phyloP scores from a whole-genome alignment of 306 rosid genomes.

The Rosa chinensis region DNA sequence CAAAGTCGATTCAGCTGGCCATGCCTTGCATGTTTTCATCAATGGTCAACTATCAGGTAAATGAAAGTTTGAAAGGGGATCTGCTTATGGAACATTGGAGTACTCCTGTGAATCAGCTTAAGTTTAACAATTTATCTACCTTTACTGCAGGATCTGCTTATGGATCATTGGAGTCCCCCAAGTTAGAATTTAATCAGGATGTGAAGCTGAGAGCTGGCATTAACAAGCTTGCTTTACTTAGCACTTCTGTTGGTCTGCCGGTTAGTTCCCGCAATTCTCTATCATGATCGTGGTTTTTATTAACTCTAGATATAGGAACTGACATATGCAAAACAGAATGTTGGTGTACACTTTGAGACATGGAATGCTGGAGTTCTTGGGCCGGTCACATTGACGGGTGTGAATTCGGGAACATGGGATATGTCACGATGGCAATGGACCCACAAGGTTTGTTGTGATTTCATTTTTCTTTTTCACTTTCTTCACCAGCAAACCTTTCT shows the following conservation, averaged over 20 bases:
- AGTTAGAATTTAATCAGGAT: constrained; percentile 56
- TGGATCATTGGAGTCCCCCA: constrained; percentile 56
- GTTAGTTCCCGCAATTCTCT: constrained; percentile 48
- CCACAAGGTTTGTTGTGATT: constrained; percentile 64
- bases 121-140: constrained; percentile 21
- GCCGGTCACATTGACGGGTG: constrained; percentile 76
- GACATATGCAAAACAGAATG: constrained; percentile 55
- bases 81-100: neutral
- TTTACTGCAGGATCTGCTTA: constrained; percentile 65
- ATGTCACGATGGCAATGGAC: constrained; percentile 83
- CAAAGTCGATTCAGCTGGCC: constrained; percentile 83
- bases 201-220: constrained; percentile 69
- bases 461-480: neutral
- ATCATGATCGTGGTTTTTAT: constrained; percentile 4
- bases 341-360: constrained; percentile 72
- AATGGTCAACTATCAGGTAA: constrained; percentile 87
- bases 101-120: constrained; percentile 13
- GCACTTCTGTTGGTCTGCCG: constrained; percentile 84
- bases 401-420: constrained; percentile 86
- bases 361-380: constrained; percentile 97
- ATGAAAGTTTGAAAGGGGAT: constrained; percentile 23
- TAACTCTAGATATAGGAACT: neutral
- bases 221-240: constrained; percentile 87
- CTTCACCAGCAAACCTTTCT: neutral
- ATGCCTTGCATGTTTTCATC: constrained; percentile 83